These are phyloP conservation scores for Plenodomus tracheiphilus DNA, from an alignment of 2,329 filamentous ascomycete species.

Conservation along the genomic window DNA sequence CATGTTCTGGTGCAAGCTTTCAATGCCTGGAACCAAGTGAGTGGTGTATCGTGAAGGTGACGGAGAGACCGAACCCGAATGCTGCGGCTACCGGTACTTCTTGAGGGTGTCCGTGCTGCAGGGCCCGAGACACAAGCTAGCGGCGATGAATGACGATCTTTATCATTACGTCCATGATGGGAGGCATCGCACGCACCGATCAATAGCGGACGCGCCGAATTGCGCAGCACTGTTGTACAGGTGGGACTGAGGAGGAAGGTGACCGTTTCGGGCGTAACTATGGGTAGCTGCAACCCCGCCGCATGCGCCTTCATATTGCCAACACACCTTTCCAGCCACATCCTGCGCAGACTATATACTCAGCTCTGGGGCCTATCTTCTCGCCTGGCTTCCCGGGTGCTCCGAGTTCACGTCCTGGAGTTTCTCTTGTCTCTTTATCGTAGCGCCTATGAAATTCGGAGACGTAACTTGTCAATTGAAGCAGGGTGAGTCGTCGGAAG, in stretches of 20 bases:
- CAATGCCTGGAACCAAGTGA: neutral
- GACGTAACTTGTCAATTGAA: too few species aligned
- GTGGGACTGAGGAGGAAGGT: neutral
- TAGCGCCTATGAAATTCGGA: too few species aligned
- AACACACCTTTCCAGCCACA: slow-evolving; percentile 1
- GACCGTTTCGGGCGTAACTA: neutral
- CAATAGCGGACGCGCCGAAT: neutral
- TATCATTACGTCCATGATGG: slow-evolving; percentile 2
- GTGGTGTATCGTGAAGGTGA: slow-evolving; percentile 1
- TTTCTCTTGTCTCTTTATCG: too few species aligned
- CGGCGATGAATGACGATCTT: slow-evolving; percentile 3
- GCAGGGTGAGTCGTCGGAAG: too few species aligned
- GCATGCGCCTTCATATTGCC: slow-evolving; percentile 8
- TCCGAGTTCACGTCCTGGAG: too few species aligned
- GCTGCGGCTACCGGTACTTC: neutral
- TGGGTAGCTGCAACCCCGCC: slow-evolving; percentile 12
- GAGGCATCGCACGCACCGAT: neutral
- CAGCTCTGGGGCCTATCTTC: neutral
- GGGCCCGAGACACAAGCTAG: slow-evolving; percentile 3
- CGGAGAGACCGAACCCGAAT: neutral
- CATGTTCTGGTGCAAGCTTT: slow-evolving; percentile 20
- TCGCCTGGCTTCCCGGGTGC: neutral
- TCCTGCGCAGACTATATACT: neutral
- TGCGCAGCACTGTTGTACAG: neutral
- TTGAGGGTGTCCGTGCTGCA: slow-evolving; percentile 2